These are phyloP conservation scores for Penicillium sumatraense DNA, from an alignment of 2,329 filamentous ascomycete genomes.

Conservation along the genomic window DNA sequence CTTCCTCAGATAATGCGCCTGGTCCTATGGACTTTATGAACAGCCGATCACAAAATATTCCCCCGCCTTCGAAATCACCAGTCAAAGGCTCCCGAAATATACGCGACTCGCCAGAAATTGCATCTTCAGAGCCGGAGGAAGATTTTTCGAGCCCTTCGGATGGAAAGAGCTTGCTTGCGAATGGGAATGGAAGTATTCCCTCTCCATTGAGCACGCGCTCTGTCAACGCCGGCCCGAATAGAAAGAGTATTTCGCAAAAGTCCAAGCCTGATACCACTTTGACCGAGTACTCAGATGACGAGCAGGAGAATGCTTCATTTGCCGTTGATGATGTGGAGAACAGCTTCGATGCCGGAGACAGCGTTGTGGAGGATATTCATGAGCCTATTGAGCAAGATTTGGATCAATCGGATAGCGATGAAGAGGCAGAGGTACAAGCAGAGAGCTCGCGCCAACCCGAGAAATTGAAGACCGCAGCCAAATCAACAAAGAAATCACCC, in stretches of 20 bases:
- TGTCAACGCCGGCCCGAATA: slow-evolving; percentile 36
- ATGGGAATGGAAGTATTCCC: slow-evolving; percentile 30
- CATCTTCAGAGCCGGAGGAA: slow-evolving; percentile 44
- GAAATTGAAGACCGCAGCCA: slow-evolving; percentile 22
- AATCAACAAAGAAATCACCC: slow-evolving; percentile 22
- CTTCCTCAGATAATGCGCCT: slow-evolving; percentile 47
- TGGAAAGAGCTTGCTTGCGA: slow-evolving; percentile 31
- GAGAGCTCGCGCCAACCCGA: slow-evolving; percentile 15
- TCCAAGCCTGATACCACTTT: slow-evolving; percentile 29
- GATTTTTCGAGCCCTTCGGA: slow-evolving; percentile 45
- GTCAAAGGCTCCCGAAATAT: slow-evolving; percentile 50
- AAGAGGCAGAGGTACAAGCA: slow-evolving; percentile 12
- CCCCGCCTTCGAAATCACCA: slow-evolving; percentile 49
- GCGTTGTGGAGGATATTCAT: slow-evolving; percentile 21
- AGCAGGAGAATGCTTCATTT: slow-evolving; percentile 40
- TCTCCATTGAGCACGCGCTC: slow-evolving; percentile 43
- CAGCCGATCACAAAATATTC: slow-evolving; percentile 39
- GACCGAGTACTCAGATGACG: slow-evolving; percentile 42
- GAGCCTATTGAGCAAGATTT: slow-evolving; percentile 17
- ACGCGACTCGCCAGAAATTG: slow-evolving; percentile 46
- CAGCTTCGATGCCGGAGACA: slow-evolving; percentile 34
- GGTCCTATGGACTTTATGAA: slow-evolving; percentile 48
- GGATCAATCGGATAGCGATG: slow-evolving; percentile 23
- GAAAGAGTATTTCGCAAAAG: slow-evolving; percentile 26
- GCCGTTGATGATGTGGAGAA: slow-evolving; percentile 21